Percentiles rank a stretch among this genome's conserved stretches.
These are phyloP conservation scores for Sordariomycetes sp. DNA, from an alignment of 2,329 filamentous ascomycete genomes.

Conservation along the genomic window DNA sequence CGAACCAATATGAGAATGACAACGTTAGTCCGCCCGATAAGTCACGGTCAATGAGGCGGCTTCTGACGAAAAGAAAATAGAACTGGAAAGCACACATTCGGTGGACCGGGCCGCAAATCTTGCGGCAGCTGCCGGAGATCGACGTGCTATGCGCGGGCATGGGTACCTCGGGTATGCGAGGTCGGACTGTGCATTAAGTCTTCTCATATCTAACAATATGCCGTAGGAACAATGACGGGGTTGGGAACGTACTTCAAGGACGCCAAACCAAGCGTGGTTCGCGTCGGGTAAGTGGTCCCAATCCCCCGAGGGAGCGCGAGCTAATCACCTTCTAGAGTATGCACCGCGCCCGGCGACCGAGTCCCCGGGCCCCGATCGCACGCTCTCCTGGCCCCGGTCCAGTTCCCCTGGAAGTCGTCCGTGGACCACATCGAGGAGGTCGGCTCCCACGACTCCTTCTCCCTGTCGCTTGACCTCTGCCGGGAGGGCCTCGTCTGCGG, in stretches of 20 bases:
- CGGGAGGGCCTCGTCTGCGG: conserved; percentile 48
- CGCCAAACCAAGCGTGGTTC: conserved; percentile 33
- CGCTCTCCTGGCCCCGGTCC: conserved; percentile 33
- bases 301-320: background rate
- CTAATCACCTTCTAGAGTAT: conserved; percentile 26
- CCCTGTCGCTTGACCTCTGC: conserved; percentile 40
- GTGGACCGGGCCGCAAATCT: conserved; percentile 50
- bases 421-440: conserved; percentile 48
- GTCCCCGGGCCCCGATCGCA: conserved; percentile 48
- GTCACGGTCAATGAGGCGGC: background rate
- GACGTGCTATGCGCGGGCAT: conserved; percentile 43
- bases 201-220: background rate
- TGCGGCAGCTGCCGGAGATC: conserved; percentile 43
- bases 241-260: conserved; percentile 38
- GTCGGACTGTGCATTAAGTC: background rate
- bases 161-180: conserved; percentile 32
- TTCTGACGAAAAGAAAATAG: conserved; percentile 13
- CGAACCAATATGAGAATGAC: conserved; percentile 22
- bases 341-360: conserved; percentile 43
- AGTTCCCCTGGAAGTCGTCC: conserved; percentile 47
- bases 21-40: conserved; percentile 11
- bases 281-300: conserved; percentile 11
- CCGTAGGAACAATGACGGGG: conserved; percentile 31
- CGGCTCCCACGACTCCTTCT: conserved; percentile 40
- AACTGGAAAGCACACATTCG: conserved; percentile 43